Base-by-base conservation (phyloP, 2,329 filamentous ascomycete species). In the Albophoma yamanashiensis region DNA sequence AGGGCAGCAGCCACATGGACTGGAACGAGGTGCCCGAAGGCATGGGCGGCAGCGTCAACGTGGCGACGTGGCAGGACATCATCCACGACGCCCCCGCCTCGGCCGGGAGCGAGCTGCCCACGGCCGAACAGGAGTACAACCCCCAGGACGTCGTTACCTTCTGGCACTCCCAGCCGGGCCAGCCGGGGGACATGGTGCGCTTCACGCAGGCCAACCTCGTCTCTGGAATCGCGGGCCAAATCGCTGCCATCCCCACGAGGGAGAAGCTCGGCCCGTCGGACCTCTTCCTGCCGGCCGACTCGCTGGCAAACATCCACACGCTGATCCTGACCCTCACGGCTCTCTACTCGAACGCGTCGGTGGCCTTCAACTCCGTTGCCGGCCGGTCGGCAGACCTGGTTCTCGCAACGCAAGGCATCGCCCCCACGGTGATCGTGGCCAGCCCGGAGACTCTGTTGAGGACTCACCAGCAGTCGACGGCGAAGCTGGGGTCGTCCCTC, bases 11-110 rank as follows among this genome's bases (percentile, higher is more conserved):
- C 66, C 93, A 97, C 71, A 89, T 99, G 82, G 92, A 96, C 74
- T 99, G 93, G 92, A 92, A 91, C 67, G 90, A 93, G 70, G 84
- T 92, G 2, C 92, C 92, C 14, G 83, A 88, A 68, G 88, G 89
- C 58, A 87, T 88, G 60, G 88, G 88, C 20, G 84, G 88, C 60
- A 86, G 82, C 63, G 80, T 96, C 62, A 89, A 89, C 60, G 89
- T 97, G 20, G 84, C 87, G n/a, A 94, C 93, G 17, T 99, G 93
- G 92, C 90, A 96, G 68, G 90, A 97, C 62, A 82, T 97, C 58
- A 77, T 97, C 34, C 84, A 88, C 64, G 89, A 94, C 63, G 80
- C 82, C 64, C 83, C 85, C 22, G 75, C 78, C 36, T 78, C 77
- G 59, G 79, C 82, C 43, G 83, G 81, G 50, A 76, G 76, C 9